Percentiles rank a stretch among this genome's conserved stretches.
Conservation (phyloP, 495 filamentous ascomycete genomes). For the Aspergillus funiculosus region DNA sequence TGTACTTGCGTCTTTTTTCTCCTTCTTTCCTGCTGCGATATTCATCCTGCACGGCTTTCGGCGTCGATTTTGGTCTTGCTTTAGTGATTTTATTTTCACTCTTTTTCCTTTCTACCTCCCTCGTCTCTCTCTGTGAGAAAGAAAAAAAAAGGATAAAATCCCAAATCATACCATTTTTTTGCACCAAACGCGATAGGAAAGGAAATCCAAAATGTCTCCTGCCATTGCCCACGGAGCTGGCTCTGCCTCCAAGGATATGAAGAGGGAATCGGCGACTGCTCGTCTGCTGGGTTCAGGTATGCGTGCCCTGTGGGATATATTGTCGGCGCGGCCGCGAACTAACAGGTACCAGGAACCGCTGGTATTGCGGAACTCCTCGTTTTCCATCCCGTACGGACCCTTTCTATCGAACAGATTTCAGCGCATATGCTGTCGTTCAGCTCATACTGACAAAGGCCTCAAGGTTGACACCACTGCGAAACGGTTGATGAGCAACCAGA, state of each 20-base stretch:
- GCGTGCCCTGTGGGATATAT: slow-evolving; percentile 18
- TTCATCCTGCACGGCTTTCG: slow-evolving; percentile 8
- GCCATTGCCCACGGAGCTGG: slow-evolving; percentile 42
- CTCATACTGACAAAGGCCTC: slow-evolving; percentile 20
- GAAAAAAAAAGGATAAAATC: slow-evolving; percentile 13
- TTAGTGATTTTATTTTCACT: slow-evolving; percentile 5
- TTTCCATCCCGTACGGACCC: slow-evolving; percentile 90
- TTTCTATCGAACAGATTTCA: not conserved
- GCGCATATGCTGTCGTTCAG: not conserved
- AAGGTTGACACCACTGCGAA: slow-evolving; percentile 98
- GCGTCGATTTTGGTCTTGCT: not conserved
- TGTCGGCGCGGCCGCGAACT: slow-evolving; percentile 19
- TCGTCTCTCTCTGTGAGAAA: slow-evolving; percentile 3
- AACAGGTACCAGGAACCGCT: slow-evolving; percentile 60
- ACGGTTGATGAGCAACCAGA: slow-evolving; percentile 98
- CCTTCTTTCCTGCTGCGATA: slow-evolving; percentile 7
- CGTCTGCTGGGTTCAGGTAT: slow-evolving; percentile 87
- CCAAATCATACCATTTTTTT: slow-evolving; percentile 10
- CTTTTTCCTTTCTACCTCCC: slow-evolving; percentile 2
- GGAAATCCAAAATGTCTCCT: slow-evolving; percentile 44
- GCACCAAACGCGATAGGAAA: slow-evolving; percentile 6
- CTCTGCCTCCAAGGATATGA: slow-evolving; percentile 56
- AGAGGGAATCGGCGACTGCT: slow-evolving; percentile 86
- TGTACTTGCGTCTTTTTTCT: slow-evolving; percentile 10
- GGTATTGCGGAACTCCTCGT: slow-evolving; percentile 94